Evolutionary conservation across 2,329 filamentous ascomycete genomes (phyloP).

Genomic region (Pseudogymnoascus sp.): DNA sequence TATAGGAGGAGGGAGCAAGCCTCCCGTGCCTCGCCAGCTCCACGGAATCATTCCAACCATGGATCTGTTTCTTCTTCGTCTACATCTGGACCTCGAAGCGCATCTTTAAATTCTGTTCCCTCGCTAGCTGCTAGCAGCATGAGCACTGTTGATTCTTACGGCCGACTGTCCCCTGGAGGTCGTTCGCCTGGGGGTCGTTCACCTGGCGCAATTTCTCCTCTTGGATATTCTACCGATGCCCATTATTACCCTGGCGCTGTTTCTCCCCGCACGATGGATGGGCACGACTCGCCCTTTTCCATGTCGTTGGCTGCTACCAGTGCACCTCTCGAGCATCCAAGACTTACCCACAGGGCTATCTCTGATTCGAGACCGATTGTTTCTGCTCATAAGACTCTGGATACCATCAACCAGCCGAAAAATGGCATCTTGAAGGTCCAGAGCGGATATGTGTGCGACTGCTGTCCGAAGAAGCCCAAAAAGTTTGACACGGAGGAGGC

Average conservation of each 20-base stretch:
- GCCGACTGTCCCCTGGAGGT: constrained; percentile 51
- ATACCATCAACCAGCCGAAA: constrained; percentile 29
- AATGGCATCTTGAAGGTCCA: constrained; percentile 44
- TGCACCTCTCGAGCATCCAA: constrained; percentile 29
- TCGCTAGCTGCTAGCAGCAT: constrained; percentile 56
- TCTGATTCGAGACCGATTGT: constrained; percentile 33
- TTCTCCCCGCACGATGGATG: constrained; percentile 20
- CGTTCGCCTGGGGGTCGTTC: constrained; percentile 53
- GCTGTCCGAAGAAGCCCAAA: constrained; percentile 94
- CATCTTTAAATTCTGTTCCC: constrained; percentile 54
- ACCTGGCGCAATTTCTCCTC: background rate
- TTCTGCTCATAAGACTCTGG: constrained; percentile 39
- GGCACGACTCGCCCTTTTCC: constrained; percentile 45
- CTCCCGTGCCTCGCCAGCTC: constrained; percentile 45
- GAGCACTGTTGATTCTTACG: constrained; percentile 50
- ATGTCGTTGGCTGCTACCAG: constrained; percentile 36
- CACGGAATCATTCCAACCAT: constrained; percentile 46
- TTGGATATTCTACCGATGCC: background rate
- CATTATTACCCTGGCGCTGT: constrained; percentile 22
- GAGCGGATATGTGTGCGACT: constrained; percentile 72
- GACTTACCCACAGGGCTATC: constrained; percentile 26
- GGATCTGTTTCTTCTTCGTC: constrained; percentile 60
- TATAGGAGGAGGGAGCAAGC: constrained; percentile 33
- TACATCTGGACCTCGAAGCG: constrained; percentile 52
- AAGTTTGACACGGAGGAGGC: constrained; percentile 84